A percentile compares a stretch with the other conserved stretches of the same genome.
These are phyloP conservation scores for Isabelozyma rhagii DNA, from an alignment of 805 yeast species.

Conservation along the genomic window DNA sequence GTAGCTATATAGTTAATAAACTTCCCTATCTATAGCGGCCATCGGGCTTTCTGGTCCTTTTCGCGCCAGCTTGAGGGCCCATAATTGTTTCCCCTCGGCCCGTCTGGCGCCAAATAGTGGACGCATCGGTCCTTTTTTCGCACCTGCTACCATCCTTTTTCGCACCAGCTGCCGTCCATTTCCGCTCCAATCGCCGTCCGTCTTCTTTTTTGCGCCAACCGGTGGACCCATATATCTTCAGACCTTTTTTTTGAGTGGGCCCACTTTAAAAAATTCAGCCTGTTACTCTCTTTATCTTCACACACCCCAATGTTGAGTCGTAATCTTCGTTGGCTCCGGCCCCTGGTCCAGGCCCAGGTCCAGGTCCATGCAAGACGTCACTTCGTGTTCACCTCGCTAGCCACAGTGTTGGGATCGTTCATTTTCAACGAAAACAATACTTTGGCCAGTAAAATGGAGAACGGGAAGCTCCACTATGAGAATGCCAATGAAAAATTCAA, in stretches of 20 bases:
- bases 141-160: too few species aligned
- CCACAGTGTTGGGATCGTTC: slow-evolving; percentile 23
- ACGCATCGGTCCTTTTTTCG: too few species aligned
- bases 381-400: slow-evolving; percentile 12
- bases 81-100: too few species aligned
- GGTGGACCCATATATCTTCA: too few species aligned
- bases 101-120: too few species aligned
- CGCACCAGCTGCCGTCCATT: too few species aligned
- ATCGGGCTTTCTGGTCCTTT: too few species aligned
- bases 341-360: background rate
- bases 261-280: background rate
- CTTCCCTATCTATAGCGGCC: background rate
- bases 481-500: slow-evolving; percentile 29
- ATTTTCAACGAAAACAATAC: slow-evolving; percentile 43
- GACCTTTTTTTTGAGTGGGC: too few species aligned
- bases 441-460: slow-evolving; percentile 60
- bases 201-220: too few species aligned
- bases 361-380: background rate
- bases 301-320: background rate
- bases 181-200: too few species aligned
- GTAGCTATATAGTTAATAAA: background rate
- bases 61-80: too few species aligned
- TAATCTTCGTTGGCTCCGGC: background rate
- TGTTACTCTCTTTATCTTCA: background rate
- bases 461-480: slow-evolving; percentile 43